phyloP scores from a whole-genome alignment of 441 rosid genomes.

The Euphorbia corollata region DNA sequence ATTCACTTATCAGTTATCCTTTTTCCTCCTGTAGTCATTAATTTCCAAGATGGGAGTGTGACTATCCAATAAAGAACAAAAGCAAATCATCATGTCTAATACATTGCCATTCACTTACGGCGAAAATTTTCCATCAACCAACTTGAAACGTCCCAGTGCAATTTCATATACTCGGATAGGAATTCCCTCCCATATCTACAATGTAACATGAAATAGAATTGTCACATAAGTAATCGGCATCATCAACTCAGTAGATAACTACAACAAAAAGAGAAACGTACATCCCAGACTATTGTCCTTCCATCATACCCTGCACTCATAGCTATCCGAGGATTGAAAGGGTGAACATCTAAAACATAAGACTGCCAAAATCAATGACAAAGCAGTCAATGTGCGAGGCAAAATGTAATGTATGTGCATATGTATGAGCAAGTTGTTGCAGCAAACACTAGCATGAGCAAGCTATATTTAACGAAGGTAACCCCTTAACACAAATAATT shows the following conservation, averaged over 20 bases:
- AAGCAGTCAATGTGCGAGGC: conserved; percentile 23
- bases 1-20: not conserved
- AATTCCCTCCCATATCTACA: conserved; percentile 96
- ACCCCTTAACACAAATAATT: conserved; percentile 1
- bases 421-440: not conserved
- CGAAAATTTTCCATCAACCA: conserved; percentile 98
- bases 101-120: conserved; percentile 55
- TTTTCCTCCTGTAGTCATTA: not conserved
- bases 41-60: not conserved
- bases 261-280: conserved; percentile 40
- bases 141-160: conserved; percentile 75
- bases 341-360: conserved; percentile 99
- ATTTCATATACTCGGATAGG: conserved; percentile 80
- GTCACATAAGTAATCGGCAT: conserved; percentile 22
- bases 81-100: conserved; percentile 4
- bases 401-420: conserved; percentile 8
- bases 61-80: conserved; percentile 11
- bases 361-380: conserved; percentile 47
- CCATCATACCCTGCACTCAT: conserved; percentile 99
- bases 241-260: conserved; percentile 12
- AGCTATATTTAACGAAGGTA: not conserved
- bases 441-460: conserved; percentile 5
- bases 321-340: conserved; percentile 94
- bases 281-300: conserved; percentile 95
- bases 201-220: conserved; percentile 19